Conservation (phyloP, 129 eudicot species). For the Saussurea involucrata region DNA sequence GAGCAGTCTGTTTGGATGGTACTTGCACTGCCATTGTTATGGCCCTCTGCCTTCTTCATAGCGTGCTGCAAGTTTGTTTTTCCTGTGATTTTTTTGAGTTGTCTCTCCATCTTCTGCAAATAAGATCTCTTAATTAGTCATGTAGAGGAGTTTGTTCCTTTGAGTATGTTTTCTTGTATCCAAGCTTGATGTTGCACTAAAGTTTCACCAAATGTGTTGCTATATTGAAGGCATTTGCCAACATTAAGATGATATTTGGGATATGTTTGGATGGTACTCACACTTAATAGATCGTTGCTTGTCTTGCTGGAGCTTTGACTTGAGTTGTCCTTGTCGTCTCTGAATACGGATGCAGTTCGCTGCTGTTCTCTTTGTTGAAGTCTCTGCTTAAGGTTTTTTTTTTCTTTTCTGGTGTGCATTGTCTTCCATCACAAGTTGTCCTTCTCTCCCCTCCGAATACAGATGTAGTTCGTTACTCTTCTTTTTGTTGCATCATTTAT, state of each 20-base stretch:
- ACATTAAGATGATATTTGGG: background rate
- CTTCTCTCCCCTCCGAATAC: background rate
- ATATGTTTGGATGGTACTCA: background rate
- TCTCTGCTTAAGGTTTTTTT: background rate
- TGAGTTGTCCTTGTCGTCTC: background rate
- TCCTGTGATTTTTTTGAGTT: background rate
- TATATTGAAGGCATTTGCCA: background rate
- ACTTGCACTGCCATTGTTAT: background rate
- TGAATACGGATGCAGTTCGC: background rate
- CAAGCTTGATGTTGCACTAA: background rate
- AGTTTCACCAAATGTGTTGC: background rate
- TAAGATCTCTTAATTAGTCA: background rate
- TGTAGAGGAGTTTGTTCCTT: background rate
- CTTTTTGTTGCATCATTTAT: background rate
- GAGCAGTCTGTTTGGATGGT: background rate
- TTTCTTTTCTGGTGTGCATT: background rate
- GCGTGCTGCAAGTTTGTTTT: background rate
- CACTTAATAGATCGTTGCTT: background rate
- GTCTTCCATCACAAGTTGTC: background rate
- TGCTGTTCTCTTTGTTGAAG: background rate
- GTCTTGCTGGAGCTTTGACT: background rate
- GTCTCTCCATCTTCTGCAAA: background rate
- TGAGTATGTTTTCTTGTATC: background rate
- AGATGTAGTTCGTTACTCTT: background rate
- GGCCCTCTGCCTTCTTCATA: background rate